phyloP scores from a whole-genome alignment of 768 basidiomycete genomes.

The Pleurotus citrinopileatus region DNA sequence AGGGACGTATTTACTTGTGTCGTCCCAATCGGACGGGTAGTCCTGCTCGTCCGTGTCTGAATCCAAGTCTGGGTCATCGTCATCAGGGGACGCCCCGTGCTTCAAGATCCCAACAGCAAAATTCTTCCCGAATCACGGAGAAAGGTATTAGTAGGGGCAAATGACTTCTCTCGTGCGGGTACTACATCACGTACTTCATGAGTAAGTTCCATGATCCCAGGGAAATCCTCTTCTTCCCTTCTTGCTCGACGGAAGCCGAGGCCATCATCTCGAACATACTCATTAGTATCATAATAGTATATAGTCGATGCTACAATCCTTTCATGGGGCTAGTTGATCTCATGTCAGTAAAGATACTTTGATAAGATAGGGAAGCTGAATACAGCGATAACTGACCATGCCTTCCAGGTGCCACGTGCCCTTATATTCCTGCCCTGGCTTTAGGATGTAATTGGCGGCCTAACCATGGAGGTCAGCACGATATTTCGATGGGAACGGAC shows the following conservation, averaged over 20 bases:
- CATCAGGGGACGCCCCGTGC: background rate
- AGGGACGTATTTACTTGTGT: background rate
- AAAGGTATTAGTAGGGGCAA: background rate
- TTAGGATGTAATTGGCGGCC: constrained; percentile 17
- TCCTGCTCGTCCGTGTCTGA: background rate
- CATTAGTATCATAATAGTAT: constrained; percentile 17
- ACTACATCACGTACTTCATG: background rate
- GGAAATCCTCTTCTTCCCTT: constrained; percentile 4
- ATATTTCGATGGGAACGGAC: background rate
- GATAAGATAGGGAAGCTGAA: background rate
- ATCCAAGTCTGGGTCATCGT: background rate
- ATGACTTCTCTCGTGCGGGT: background rate
- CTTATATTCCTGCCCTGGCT: constrained; percentile 15
- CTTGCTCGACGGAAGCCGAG: constrained; percentile 11
- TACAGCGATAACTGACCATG: constrained; percentile 11
- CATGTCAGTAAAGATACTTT: no score
- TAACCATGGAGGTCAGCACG: background rate
- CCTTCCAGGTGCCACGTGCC: constrained; percentile 20
- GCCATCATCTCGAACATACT: constrained; percentile 10
- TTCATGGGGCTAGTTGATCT: constrained; percentile 20
- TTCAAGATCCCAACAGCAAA: background rate
- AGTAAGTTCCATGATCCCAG: background rate
- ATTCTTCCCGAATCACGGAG: background rate
- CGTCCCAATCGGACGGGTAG: background rate
- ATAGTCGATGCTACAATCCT: constrained; percentile 15